Evolutionary conservation across 768 basidiomycete genomes (phyloP).

Genomic region (Psilocybe tampanensis): DNA sequence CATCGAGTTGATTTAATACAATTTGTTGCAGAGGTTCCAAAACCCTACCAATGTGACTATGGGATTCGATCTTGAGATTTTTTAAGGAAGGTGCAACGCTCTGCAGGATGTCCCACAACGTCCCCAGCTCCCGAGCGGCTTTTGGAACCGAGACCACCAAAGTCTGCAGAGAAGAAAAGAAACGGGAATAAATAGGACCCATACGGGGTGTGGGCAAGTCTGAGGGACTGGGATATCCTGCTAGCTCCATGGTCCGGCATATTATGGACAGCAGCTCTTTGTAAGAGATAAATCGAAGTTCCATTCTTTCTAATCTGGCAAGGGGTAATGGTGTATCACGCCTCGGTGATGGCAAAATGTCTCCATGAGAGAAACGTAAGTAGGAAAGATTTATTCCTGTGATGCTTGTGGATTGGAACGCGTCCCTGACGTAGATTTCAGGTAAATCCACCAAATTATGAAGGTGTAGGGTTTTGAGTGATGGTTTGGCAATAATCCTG

Average conservation of each 20-base stretch:
- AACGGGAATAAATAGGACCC: neutral
- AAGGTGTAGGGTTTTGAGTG: neutral
- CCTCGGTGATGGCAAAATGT: neutral
- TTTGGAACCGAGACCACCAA: neutral
- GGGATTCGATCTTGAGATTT: neutral
- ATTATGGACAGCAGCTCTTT: neutral
- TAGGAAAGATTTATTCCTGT: neutral
- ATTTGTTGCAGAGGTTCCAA: neutral
- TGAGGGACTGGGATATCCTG: neutral
- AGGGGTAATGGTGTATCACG: neutral
- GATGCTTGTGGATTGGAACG: neutral
- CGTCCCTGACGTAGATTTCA: neutral
- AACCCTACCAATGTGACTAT: neutral
- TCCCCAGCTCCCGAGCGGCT: neutral
- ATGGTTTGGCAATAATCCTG: neutral
- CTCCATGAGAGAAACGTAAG: neutral
- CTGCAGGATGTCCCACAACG: neutral
- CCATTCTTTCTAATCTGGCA: neutral
- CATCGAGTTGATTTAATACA: neutral
- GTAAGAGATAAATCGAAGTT: neutral
- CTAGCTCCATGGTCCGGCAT: neutral
- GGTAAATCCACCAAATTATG: neutral
- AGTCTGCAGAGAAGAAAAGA: neutral
- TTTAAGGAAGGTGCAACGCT: neutral
- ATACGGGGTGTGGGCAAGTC: neutral